A percentile compares a stretch with the other conserved stretches of the same genome.
Evolutionary conservation across 192 early-diverging fungal genomes (phyloP).

Genomic region (Backusella westeae): DNA sequence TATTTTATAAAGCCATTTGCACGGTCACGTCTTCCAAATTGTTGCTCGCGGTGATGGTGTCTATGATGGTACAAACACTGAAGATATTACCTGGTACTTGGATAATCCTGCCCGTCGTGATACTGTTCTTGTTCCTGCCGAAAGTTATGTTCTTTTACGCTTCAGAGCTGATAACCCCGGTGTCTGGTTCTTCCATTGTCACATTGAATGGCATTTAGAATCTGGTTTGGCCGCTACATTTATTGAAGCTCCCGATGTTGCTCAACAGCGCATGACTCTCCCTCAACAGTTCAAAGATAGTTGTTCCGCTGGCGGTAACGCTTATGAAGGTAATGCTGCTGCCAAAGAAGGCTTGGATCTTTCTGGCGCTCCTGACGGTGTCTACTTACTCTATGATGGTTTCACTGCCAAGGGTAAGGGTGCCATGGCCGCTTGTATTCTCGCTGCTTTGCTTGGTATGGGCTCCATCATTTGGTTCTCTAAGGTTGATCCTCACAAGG

Average conservation of each 20-base stretch:
- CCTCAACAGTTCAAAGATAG: constrained; percentile 58
- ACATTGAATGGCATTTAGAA: constrained; percentile 75
- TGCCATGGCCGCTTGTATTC: constrained; percentile 68
- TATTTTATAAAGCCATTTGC: constrained; percentile 66
- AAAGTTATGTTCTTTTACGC: constrained; percentile 67
- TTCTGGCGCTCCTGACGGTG: constrained; percentile 52
- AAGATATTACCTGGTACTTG: constrained; percentile 22
- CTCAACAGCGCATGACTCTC: constrained; percentile 44
- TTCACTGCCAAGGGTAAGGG: constrained; percentile 71
- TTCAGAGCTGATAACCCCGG: constrained; percentile 83
- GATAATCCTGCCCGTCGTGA: constrained; percentile 72
- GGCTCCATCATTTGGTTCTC: constrained; percentile 76
- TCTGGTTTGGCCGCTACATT: constrained; percentile 70
- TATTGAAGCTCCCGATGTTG: constrained; percentile 69
- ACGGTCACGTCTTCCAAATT: constrained; percentile 86
- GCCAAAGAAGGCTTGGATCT: constrained; percentile 70
- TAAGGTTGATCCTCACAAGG: constrained; percentile 12
- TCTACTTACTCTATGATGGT: constrained; percentile 46
- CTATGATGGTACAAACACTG: constrained; percentile 48
- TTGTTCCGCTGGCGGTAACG: constrained; percentile 59
- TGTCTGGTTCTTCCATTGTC: constrained; percentile 87
- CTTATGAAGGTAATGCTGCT: constrained; percentile 68
- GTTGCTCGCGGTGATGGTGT: constrained; percentile 57
- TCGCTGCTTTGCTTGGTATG: constrained; percentile 76
- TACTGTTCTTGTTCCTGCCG: constrained; percentile 64